Conservation (phyloP, 2,329 filamentous ascomycete species). For the Exophiala phaeomuriformis region DNA sequence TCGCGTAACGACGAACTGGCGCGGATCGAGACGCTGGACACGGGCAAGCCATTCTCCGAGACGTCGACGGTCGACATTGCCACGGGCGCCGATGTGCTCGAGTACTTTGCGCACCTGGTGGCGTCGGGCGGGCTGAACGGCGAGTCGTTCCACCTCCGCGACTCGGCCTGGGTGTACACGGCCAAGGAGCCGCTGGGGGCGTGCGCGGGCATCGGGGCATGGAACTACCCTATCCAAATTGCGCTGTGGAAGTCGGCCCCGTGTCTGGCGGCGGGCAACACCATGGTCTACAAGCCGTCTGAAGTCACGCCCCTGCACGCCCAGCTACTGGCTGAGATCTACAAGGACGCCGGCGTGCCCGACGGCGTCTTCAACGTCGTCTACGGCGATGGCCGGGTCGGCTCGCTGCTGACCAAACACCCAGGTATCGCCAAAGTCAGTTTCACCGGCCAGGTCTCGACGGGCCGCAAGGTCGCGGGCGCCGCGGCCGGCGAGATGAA, state of each 20-base stretch:
- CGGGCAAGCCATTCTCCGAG: slow-evolving; percentile 77
- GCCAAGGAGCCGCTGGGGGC: slow-evolving; percentile 75
- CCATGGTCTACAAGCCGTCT: slow-evolving; percentile 85
- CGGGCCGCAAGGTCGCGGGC: slow-evolving; percentile 72
- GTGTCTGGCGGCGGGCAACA: slow-evolving; percentile 77
- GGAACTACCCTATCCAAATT: slow-evolving; percentile 90
- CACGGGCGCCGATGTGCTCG: slow-evolving; percentile 76
- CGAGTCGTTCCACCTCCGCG: slow-evolving; percentile 65
- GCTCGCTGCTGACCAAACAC: slow-evolving; percentile 66
- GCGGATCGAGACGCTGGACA: slow-evolving; percentile 72
- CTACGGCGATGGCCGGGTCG: slow-evolving; percentile 70
- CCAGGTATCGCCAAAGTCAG: slow-evolving; percentile 72
- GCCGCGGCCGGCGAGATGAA: slow-evolving; percentile 73
- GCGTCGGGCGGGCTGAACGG: slow-evolving; percentile 72
- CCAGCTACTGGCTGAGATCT: slow-evolving; percentile 66
- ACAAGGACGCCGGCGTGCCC: slow-evolving; percentile 69
- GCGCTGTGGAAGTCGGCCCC: slow-evolving; percentile 84
- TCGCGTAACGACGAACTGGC: slow-evolving; percentile 73
- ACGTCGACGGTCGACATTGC: slow-evolving; percentile 76
- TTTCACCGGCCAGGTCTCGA: slow-evolving; percentile 81
- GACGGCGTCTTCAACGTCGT: slow-evolving; percentile 81
- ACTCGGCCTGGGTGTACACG: slow-evolving; percentile 74
- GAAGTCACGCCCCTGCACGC: slow-evolving; percentile 82
- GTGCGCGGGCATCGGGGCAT: slow-evolving; percentile 79
- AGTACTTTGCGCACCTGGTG: slow-evolving; percentile 76